A percentile compares a stretch with the other conserved stretches of the same genome.
Conservation (phyloP, 331 rosid species). For the Telfairia occidentalis region DNA sequence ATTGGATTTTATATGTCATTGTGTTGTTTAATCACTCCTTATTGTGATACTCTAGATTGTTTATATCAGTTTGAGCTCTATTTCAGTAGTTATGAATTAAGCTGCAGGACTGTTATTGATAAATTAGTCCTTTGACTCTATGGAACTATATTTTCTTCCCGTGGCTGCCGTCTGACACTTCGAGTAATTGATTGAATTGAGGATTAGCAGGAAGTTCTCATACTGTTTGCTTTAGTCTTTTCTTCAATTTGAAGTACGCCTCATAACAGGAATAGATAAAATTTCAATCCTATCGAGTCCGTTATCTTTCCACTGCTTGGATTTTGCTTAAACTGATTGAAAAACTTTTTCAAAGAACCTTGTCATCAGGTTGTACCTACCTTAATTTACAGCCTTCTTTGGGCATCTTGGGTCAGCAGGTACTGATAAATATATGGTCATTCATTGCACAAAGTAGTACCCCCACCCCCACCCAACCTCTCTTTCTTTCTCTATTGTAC, state of each 20-base stretch:
- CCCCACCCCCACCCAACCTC: no score
- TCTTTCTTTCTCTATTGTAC: not conserved
- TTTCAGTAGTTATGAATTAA: not conserved
- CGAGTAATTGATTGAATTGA: not conserved
- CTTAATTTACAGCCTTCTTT: not conserved
- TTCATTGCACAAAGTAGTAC: not conserved
- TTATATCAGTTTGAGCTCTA: not conserved
- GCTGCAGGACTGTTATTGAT: not conserved
- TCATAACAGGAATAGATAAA: not conserved
- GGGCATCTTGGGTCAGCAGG: not conserved
- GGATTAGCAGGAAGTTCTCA: not conserved
- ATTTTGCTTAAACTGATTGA: slow-evolving; percentile 1
- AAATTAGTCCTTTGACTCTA: not conserved
- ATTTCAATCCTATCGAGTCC: not conserved
- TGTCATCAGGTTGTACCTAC: not conserved
- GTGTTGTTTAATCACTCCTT: not conserved
- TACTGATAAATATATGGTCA: not conserved
- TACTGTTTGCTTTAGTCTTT: not conserved
- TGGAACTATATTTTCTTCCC: not conserved
- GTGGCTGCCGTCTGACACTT: not conserved
- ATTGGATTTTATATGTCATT: not conserved
- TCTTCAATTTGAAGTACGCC: not conserved
- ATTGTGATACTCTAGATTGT: not conserved
- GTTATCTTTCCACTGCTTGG: not conserved
- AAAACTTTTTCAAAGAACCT: not conserved